Base-by-base conservation (phyloP, 2,329 filamentous ascomycete species). In the Alternaria longipes region DNA sequence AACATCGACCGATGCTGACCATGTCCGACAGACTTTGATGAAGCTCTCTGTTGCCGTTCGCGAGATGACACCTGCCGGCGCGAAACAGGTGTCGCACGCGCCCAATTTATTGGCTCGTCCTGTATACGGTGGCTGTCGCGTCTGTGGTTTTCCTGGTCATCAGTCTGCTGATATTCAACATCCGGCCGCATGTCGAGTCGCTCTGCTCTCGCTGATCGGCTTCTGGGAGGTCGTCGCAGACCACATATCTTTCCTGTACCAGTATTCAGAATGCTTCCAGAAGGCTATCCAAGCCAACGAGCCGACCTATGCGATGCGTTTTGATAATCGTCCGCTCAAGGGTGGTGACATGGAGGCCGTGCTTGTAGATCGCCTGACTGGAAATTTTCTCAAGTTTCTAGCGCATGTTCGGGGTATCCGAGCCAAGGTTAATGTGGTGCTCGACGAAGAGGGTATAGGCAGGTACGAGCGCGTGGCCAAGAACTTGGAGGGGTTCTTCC, bases 91-190 rank as follows among this genome's bases (percentile, higher is more conserved):
- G 16, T 67, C 64, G 18, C 14, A 60, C 1, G 30, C 47, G 9
- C 66, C 63, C 47, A 71, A 72, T 52, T 40, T 71, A 4, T 68
- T 72, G 36, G 66, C 66, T 14, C 65, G 64, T n/a, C 60, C 65
- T n/a, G 18, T 45, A n/a, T n/a, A 32, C 30, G 24, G 44, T n/a
- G 12, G 36, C n/a, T 71, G 68, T 47, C 53, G 59, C 20, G 44
- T 72, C 61, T 71, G 69, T 56, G 44, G 58, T 14, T 60, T 66
- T n/a, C 63, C 68, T 7, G 68, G 69, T n/a, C 69, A 71, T 49
- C 32, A 64, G 2, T 64, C 58, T 18, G 2, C 26, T 30, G 56
- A 65, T 34, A 53, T 66, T 59, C 46, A 60, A 16, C 56, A 63
- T 5, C 46, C 67, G 4, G 32, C 45, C 14, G 32, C 50, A 8